Percentiles rank a stretch among this genome's conserved stretches.
These are phyloP conservation scores for Fistulifera solaris DNA, from an alignment of 108 stramenopile genomes.

Conservation along the genomic window DNA sequence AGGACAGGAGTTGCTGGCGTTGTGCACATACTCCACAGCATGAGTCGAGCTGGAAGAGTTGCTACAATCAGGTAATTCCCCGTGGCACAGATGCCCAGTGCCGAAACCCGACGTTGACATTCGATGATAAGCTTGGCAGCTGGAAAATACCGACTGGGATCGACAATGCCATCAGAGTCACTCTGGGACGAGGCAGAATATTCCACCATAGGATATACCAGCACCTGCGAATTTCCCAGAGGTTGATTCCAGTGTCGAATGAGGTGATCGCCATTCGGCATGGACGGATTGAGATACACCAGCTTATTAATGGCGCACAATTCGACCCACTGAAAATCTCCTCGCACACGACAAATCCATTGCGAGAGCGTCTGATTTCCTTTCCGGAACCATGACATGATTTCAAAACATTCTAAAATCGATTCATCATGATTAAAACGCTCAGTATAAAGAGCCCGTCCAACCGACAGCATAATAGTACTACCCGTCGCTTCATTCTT, in stretches of 20 bases:
- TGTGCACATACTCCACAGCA: too few species aligned
- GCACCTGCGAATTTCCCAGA: background rate
- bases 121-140: constrained; percentile 17
- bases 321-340: constrained; percentile 26
- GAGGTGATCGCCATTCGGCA: background rate
- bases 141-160: constrained; percentile 22
- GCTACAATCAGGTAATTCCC: constrained; percentile 37
- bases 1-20: background rate
- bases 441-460: constrained; percentile 6
- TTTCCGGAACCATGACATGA: constrained; percentile 23
- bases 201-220: constrained; percentile 17
- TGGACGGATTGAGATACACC: constrained; percentile 20
- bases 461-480: constrained; percentile 24
- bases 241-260: background rate
- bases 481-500: constrained; percentile 2
- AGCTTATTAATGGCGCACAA: constrained; percentile 27
- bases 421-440: background rate
- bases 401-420: constrained; percentile 20
- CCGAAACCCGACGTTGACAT: constrained; percentile 29
- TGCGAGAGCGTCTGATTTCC: background rate
- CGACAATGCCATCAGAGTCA: too few species aligned
- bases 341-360: constrained; percentile 28
- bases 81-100: constrained; percentile 31
- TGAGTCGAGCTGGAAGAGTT: constrained; percentile 18
- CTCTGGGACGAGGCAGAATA: background rate